These are phyloP conservation scores for Ustilago trichophora DNA, from an alignment of 1,284 basidiomycete genomes.

Conservation along the genomic window DNA sequence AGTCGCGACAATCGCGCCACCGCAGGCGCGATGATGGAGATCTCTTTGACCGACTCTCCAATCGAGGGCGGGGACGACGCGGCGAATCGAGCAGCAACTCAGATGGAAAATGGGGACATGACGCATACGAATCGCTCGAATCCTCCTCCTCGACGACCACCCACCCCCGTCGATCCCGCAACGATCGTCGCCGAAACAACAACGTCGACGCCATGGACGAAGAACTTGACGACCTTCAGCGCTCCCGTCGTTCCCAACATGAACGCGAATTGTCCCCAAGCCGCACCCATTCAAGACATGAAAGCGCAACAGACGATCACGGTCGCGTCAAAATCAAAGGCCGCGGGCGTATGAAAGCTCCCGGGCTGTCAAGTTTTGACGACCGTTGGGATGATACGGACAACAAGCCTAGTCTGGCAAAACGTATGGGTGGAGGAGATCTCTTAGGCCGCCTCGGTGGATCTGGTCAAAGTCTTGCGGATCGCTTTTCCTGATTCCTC, in stretches of 20 bases:
- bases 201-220: conserved; percentile 47
- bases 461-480: conserved; percentile 2
- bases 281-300: not conserved
- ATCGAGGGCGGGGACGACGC: not conserved
- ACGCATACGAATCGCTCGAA: conserved; percentile 17
- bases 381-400: conserved; percentile 7
- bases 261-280: conserved; percentile 42
- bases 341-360: conserved; percentile 46
- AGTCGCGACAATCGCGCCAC: conserved; percentile 5
- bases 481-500: conserved; percentile 32
- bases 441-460: conserved; percentile 10
- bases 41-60: too few relatives aligned
- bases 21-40: too few relatives aligned
- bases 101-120: conserved; percentile 26
- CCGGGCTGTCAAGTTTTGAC: conserved; percentile 21
- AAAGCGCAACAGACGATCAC: not conserved
- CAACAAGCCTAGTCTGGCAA: not conserved
- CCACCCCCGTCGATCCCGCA: too few relatives aligned
- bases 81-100: too few relatives aligned
- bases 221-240: conserved; percentile 26
- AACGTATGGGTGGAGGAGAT: not conserved
- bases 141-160: too few relatives aligned
- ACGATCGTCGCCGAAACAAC: too few relatives aligned
- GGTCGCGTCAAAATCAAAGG: conserved; percentile 38
- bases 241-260: conserved; percentile 13